phyloP scores from a whole-genome alignment of 2,329 filamentous ascomycete species.

The Sclerotinia borealis region DNA sequence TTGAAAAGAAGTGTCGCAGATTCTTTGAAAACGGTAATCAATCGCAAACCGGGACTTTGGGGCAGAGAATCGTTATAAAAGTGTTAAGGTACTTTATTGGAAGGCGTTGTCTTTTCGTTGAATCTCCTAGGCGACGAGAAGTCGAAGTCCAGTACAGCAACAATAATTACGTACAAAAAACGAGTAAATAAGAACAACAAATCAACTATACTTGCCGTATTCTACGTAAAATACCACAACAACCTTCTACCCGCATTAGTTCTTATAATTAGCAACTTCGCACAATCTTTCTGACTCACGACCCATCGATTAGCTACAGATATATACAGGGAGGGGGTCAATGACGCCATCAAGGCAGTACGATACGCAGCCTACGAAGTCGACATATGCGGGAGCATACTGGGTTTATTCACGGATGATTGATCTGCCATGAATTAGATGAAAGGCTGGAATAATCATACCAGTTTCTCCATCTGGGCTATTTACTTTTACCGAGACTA shows the following conservation, averaged over 20 bases:
- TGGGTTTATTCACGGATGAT: not conserved
- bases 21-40: not conserved
- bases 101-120: not conserved
- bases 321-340: not conserved
- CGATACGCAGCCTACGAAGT: not conserved
- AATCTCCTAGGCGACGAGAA: not conserved
- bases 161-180: not conserved
- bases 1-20: not conserved
- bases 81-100: not conserved
- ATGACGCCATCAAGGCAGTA: not conserved
- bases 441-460: not conserved
- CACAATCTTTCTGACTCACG: not conserved
- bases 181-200: not conserved
- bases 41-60: not conserved
- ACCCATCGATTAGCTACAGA: not conserved
- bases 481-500: not conserved
- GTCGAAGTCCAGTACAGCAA: not conserved
- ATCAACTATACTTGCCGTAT: not conserved
- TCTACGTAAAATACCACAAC: not conserved
- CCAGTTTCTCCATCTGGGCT: no score
- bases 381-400: fast-evolving
- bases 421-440: not conserved
- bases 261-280: not conserved
- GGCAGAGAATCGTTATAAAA: not conserved
- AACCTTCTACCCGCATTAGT: not conserved